These are phyloP conservation scores for Bipolaris gigantea DNA, from an alignment of 2,329 filamentous ascomycete species.

Conservation along the genomic window DNA sequence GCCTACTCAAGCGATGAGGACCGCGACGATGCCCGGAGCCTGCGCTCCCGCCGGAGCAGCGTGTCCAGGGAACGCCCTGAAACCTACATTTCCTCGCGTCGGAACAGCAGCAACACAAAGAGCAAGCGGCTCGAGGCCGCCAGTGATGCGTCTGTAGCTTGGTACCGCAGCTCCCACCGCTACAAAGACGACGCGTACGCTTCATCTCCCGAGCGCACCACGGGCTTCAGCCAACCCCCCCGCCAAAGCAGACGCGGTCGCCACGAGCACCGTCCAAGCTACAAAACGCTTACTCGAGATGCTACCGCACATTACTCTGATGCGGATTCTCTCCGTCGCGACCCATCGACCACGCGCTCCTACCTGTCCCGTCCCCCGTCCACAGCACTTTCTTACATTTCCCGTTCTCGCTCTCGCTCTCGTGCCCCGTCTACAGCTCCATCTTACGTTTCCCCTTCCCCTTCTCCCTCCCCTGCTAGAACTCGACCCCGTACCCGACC, in stretches of 20 bases:
- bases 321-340: conserved; percentile 5
- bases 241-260: background rate
- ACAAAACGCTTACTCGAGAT: too few species aligned
- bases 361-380: background rate
- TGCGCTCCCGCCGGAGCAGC: background rate
- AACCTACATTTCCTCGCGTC: background rate
- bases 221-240: background rate
- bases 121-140: background rate
- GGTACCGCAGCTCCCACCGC: background rate
- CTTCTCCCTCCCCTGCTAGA: background rate
- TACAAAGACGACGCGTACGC: background rate
- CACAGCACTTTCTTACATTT: background rate
- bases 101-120: background rate
- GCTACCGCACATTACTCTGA: background rate
- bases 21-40: background rate
- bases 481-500: background rate
- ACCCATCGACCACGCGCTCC: background rate
- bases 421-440: background rate
- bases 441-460: background rate
- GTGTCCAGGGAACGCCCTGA: background rate
- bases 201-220: background rate
- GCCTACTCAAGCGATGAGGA: background rate
- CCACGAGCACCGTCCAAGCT: background rate
- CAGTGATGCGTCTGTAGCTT: background rate
- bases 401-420: background rate